Evolutionary conservation across 2,329 filamentous ascomycete species (phyloP).

Genomic region (Aspergillus sp.): DNA sequence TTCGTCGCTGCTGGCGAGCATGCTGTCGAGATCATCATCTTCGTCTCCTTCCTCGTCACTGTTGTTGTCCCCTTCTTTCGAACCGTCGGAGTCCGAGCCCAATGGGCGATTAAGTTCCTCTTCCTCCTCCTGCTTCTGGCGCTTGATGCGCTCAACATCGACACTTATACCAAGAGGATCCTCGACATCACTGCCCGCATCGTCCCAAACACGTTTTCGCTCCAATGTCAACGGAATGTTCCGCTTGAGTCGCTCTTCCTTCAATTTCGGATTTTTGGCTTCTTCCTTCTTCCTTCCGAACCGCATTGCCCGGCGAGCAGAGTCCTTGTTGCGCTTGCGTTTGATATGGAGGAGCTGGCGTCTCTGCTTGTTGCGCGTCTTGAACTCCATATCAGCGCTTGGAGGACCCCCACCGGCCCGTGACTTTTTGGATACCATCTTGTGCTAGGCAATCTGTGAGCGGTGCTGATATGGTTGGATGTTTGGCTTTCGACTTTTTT

Average conservation of each 20-base stretch:
- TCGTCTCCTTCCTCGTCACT: constrained; percentile 35
- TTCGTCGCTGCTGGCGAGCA: constrained; percentile 65
- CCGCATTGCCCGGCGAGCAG: constrained; percentile 74
- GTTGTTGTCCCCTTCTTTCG: constrained; percentile 40
- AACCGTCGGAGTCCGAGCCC: constrained; percentile 42
- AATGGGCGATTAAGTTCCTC: constrained; percentile 42
- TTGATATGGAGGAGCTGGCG: constrained; percentile 78
- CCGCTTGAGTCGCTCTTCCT: constrained; percentile 71
- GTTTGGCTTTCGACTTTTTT: constrained; percentile 17
- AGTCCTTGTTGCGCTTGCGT: constrained; percentile 76
- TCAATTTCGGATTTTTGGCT: constrained; percentile 76
- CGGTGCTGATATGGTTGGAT: constrained; percentile 6
- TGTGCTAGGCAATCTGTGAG: constrained; percentile 7
- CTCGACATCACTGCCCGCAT: constrained; percentile 61
- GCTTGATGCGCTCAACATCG: constrained; percentile 54
- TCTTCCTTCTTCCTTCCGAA: constrained; percentile 84
- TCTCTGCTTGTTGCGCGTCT: constrained; percentile 76
- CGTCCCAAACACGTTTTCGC: constrained; percentile 88
- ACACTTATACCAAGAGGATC: constrained; percentile 53
- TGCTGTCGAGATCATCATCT: constrained; percentile 72
- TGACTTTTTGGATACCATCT: constrained; percentile 57
- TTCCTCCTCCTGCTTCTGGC: constrained; percentile 52
- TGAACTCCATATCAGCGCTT: constrained; percentile 55
- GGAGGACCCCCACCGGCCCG: constrained; percentile 45
- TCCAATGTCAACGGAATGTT: constrained; percentile 85